phyloP scores from a whole-genome alignment of 129 eudicot species.

The Kitagawia praeruptora region DNA sequence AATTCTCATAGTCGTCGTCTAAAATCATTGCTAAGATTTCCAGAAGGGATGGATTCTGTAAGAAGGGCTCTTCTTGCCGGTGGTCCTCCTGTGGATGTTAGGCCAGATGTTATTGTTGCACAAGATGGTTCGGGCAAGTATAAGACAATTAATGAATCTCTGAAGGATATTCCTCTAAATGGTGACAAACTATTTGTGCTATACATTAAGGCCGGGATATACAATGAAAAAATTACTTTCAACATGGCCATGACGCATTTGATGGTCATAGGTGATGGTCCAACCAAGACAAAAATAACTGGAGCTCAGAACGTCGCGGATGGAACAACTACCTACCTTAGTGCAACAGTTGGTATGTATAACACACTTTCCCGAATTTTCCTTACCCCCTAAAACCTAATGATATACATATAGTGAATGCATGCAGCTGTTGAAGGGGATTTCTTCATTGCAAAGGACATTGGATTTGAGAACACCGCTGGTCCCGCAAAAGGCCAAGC shows the following conservation, averaged over 20 bases:
- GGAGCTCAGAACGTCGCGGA: conserved; percentile 44
- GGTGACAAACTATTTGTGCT: conserved; percentile 32
- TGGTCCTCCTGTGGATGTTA: neutral
- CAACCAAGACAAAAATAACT: conserved; percentile 51
- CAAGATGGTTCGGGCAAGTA: conserved; percentile 69
- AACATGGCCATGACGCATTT: conserved; percentile 29
- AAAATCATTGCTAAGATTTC: conserved; percentile 20
- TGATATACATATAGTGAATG: neutral
- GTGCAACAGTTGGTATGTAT: conserved; percentile 54
- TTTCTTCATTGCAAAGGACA: conserved; percentile 64
- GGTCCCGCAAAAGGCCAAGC: conserved; percentile 68
- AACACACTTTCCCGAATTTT: neutral
- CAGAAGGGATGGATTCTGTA: conserved; percentile 19
- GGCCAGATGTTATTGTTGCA: conserved; percentile 47
- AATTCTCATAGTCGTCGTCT: conserved; percentile 27
- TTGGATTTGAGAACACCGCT: conserved; percentile 65
- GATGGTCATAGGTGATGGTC: conserved; percentile 65
- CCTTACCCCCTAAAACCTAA: neutral
- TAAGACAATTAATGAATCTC: conserved; percentile 47
- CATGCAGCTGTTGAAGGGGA: conserved; percentile 65
- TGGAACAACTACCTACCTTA: conserved; percentile 46
- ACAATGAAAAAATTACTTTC: conserved; percentile 42
- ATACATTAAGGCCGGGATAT: conserved; percentile 57
- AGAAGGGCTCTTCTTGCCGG: conserved; percentile 17
- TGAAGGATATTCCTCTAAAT: conserved; percentile 31